Evolutionary conservation across 1,139 yeast genomes (phyloP).

Genomic region (Hyphopichia pseudoburtonii): DNA sequence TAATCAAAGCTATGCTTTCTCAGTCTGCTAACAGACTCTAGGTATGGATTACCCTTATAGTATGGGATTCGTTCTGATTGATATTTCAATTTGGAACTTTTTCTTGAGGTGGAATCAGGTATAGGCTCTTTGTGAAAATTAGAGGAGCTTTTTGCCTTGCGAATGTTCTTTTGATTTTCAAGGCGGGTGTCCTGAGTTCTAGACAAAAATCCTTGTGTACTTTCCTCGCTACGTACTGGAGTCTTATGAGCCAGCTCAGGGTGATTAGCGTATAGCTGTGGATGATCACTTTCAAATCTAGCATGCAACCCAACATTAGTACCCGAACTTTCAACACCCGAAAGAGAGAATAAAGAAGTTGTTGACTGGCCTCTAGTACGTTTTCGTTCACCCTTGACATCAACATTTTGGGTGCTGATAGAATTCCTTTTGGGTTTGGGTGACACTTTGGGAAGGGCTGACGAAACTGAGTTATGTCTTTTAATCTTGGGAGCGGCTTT

Average conservation of each 20-base stretch:
- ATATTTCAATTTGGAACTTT: slow-evolving; percentile 13
- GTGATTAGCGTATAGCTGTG: background rate
- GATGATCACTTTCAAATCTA: background rate
- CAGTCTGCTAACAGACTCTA: slow-evolving; percentile 10
- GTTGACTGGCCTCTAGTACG: slow-evolving; percentile 27
- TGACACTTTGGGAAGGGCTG: slow-evolving; percentile 9
- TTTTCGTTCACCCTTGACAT: slow-evolving; percentile 6
- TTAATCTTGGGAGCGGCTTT: slow-evolving; percentile 16
- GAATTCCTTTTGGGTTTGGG: slow-evolving; percentile 24
- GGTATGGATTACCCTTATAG: slow-evolving; percentile 28
- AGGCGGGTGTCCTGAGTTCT: background rate
- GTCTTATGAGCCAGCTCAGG: slow-evolving; percentile 3
- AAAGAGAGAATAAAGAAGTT: slow-evolving; percentile 26
- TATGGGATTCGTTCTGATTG: slow-evolving; percentile 26
- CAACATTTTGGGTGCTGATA: slow-evolving; percentile 20
- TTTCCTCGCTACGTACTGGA: background rate
- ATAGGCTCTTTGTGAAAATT: slow-evolving; percentile 20
- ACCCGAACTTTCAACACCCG: slow-evolving; percentile 8
- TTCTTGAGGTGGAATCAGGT: background rate
- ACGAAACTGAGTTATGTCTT: slow-evolving; percentile 23
- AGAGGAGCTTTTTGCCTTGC: slow-evolving; percentile 39
- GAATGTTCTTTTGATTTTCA: slow-evolving; percentile 12
- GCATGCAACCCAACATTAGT: background rate
- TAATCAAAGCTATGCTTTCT: slow-evolving; percentile 6
- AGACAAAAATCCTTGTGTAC: too few relatives aligned